Percentiles rank a stretch among this genome's conserved stretches.
phyloP scores from a whole-genome alignment of 768 basidiomycete genomes.

The Tulasnella sp. region DNA sequence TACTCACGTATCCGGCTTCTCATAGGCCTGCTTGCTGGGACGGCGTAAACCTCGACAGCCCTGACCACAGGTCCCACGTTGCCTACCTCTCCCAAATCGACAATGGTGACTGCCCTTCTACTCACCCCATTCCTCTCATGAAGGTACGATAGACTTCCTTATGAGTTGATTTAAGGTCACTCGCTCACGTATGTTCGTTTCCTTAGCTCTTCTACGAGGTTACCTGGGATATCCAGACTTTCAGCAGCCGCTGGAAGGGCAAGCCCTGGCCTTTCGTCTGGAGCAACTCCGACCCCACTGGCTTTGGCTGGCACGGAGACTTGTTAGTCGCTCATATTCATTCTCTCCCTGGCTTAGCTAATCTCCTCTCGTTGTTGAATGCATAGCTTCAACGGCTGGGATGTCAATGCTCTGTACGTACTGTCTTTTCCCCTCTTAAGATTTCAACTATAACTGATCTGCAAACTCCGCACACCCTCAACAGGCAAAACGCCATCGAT shows the following conservation, averaged over 20 bases:
- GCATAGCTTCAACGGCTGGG: slow-evolving; percentile 20
- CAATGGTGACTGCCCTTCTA: slow-evolving; percentile 28
- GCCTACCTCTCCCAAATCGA: slow-evolving; percentile 27
- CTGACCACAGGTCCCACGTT: slow-evolving; percentile 35
- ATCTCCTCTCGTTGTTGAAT: background rate
- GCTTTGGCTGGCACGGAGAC: slow-evolving; percentile 31
- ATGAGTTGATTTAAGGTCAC: background rate
- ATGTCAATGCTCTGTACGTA: background rate
- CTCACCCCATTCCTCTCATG: slow-evolving; percentile 29
- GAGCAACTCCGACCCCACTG: slow-evolving; percentile 27
- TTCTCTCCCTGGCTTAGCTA: background rate
- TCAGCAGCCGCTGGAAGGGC: slow-evolving; percentile 25
- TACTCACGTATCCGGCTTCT: background rate
- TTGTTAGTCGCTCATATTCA: slow-evolving; percentile 32
- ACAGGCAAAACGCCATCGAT: slow-evolving; percentile 23
- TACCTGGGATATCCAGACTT: slow-evolving; percentile 29
- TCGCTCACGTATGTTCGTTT: too few relatives aligned
- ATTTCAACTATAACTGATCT: too few relatives aligned
- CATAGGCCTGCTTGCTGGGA: slow-evolving; percentile 29
- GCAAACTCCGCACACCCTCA: background rate
- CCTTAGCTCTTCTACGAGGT: slow-evolving; percentile 29
- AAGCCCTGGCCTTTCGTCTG: slow-evolving; percentile 31
- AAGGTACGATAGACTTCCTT: slow-evolving; percentile 16
- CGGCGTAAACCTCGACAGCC: slow-evolving; percentile 44
- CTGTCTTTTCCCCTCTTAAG: background rate